Conservation (phyloP, 306 rosid species). For the Malus asiatica region DNA sequence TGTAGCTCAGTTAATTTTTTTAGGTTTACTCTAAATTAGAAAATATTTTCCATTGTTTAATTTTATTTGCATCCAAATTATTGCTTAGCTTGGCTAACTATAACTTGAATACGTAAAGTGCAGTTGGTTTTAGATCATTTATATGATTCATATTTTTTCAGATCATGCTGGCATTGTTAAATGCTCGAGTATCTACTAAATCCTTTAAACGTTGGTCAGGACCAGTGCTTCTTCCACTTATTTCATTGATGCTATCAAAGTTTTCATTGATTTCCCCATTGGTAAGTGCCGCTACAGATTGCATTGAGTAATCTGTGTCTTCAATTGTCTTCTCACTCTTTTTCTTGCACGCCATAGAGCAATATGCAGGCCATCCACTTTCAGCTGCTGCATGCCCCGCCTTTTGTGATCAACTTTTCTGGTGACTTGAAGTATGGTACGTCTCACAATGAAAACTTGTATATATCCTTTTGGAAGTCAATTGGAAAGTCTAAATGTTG, state of each 20-base stretch:
- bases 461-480: not conserved
- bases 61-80: not conserved
- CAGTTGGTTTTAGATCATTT: not conserved
- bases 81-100: not conserved
- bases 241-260: constrained; percentile 79
- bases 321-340: constrained; percentile 11
- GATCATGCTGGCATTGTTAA: constrained; percentile 68
- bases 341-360: constrained; percentile 50
- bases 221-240: constrained; percentile 59
- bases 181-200: constrained; percentile 77
- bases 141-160: constrained; percentile 19
- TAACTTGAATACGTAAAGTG: not conserved
- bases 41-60: not conserved
- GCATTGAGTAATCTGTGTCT: constrained; percentile 9
- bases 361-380: constrained; percentile 66
- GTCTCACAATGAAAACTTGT: constrained; percentile 8
- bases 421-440: constrained; percentile 89
- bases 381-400: constrained; percentile 83
- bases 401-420: constrained; percentile 56
- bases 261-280: constrained; percentile 82
- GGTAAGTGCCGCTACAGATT: constrained; percentile 39
- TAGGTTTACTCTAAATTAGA: not conserved
- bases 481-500: constrained; percentile 5
- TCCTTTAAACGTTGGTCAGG: constrained; percentile 71
- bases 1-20: not conserved